phyloP scores from a whole-genome alignment of 208 protist species.

The Leishmania lainsoni region DNA sequence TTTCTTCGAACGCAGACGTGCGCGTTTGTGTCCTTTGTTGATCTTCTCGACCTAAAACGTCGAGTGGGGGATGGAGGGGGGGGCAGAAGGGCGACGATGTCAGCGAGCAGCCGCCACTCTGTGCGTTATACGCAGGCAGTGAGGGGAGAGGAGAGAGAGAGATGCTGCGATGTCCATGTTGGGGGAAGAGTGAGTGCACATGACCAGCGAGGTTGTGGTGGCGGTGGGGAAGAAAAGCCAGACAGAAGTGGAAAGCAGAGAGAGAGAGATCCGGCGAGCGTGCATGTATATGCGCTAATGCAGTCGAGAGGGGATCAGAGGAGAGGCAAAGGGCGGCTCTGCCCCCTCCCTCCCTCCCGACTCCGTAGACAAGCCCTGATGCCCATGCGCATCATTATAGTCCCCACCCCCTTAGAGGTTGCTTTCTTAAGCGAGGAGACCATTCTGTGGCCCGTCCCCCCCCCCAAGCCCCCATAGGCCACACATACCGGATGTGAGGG shows the following conservation, averaged over 20 bases:
- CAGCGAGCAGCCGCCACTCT: not conserved
- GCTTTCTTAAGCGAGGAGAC: not conserved
- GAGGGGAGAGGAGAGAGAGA: not conserved
- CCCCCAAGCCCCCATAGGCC: not conserved
- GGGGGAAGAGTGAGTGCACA: not conserved
- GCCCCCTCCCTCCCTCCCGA: not conserved
- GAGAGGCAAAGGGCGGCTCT: not conserved
- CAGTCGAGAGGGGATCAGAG: not conserved
- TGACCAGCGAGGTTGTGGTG: not conserved
- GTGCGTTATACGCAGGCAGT: not conserved
- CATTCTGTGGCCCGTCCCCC: not conserved
- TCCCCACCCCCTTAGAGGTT: not conserved
- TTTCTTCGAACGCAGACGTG: constrained; percentile 12
- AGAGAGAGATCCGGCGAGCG: not conserved
- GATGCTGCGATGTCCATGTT: not conserved
- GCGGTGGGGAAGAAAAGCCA: not conserved
- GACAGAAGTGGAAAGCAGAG: not conserved
- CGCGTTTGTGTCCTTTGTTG: not conserved
- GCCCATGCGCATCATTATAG: not conserved
- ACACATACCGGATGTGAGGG: not conserved
- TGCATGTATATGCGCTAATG: not conserved
- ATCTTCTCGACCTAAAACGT: not conserved
- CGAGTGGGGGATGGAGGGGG: not conserved
- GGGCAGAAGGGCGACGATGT: not conserved
- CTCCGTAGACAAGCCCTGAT: not conserved